Conservation (phyloP, 495 filamentous ascomycete species). For the Aspergillus heteromorphus region DNA sequence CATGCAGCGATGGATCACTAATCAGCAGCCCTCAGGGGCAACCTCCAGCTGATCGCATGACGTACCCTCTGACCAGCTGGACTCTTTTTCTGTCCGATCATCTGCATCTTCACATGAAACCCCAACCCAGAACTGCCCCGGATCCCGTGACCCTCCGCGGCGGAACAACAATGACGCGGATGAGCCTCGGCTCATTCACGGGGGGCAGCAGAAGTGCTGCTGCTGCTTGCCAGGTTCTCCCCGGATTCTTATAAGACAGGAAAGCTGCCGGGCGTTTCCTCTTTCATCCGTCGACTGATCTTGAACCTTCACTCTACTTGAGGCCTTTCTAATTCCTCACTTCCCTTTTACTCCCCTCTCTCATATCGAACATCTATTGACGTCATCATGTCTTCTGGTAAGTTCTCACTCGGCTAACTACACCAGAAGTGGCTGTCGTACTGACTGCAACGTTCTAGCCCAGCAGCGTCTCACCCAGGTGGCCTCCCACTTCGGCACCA, state of each 20-base stretch:
- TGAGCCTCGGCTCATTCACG: conserved; percentile 30
- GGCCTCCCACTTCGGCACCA: conserved; percentile 51
- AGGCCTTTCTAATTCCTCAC: not conserved
- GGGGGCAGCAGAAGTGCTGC: not conserved
- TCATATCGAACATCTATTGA: conserved; percentile 19
- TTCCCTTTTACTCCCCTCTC: conserved; percentile 4
- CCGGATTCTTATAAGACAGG: conserved; percentile 3
- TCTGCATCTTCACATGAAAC: conserved; percentile 22
- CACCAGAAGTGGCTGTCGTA: not conserved
- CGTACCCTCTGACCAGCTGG: not conserved
- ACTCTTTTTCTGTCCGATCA: not conserved
- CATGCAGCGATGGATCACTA: too few species aligned
- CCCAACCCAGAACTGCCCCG: not conserved
- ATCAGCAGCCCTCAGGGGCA: too few species aligned
- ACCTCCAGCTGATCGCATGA: not conserved
- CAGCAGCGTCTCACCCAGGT: conserved; percentile 61
- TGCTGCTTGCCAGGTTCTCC: conserved; percentile 10
- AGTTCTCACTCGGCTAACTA: conserved; percentile 8
- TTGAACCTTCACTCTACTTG: not conserved
- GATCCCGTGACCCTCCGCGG: conserved; percentile 26
- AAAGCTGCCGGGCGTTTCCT: not conserved
- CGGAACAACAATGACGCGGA: conserved; percentile 35
- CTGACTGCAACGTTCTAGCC: conserved; percentile 27
- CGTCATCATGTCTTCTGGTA: conserved; percentile 42
- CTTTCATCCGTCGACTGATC: not conserved